Evolutionary conservation across 176 grass and related monocot genomes (phyloP).

Genomic region (Avena insularis): DNA sequence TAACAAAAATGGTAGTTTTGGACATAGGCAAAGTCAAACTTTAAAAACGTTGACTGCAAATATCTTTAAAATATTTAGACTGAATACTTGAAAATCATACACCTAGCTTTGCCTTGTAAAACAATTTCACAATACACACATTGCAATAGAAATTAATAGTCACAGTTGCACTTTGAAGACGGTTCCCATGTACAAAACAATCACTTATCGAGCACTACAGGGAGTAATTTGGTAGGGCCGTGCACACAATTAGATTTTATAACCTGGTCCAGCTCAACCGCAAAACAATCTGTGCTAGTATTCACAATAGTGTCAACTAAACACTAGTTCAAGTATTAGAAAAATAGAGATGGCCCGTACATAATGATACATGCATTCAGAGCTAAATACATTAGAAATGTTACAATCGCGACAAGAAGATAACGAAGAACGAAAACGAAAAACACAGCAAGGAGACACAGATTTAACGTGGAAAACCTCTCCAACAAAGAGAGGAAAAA

Average conservation of each 20-base stretch:
- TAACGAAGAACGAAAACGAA: too few relatives aligned
- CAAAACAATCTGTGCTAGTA: not conserved
- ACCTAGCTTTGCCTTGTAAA: not conserved
- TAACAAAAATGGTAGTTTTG: not conserved
- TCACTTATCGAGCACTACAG: not conserved
- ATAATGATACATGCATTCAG: not conserved
- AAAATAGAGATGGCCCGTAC: not conserved
- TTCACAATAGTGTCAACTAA: not conserved
- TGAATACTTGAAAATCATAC: constrained; percentile 4
- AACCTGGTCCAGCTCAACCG: not conserved
- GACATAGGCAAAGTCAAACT: not conserved
- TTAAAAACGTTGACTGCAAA: not conserved
- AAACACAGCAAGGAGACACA: too few relatives aligned
- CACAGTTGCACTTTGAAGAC: not conserved
- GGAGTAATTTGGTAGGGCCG: not conserved
- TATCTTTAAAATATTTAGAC: not conserved
- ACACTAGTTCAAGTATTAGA: constrained; percentile 12
- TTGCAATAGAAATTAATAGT: not conserved
- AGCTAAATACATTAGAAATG: not conserved
- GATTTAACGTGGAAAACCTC: too few relatives aligned
- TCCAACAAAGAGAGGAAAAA: too few relatives aligned
- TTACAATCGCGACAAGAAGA: too few relatives aligned
- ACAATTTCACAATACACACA: not conserved
- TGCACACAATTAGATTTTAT: not conserved
- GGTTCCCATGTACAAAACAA: not conserved